Evolutionary conservation across 257 asterid species (phyloP), one percentile per base, ranked within the genome.

Genomic region (Lycium ferocissimum): DNA sequence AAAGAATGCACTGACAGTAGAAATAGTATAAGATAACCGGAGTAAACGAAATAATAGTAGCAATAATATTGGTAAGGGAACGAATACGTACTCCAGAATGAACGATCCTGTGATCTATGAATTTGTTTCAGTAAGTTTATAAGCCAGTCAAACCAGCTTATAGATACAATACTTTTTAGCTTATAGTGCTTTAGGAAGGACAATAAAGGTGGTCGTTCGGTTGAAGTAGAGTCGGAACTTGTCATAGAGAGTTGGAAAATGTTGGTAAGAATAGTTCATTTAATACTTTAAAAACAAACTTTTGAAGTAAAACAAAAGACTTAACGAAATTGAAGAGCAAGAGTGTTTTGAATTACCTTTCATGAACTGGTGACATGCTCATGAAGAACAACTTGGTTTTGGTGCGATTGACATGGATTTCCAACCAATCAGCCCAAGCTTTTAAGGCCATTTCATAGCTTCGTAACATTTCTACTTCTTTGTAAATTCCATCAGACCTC

Each of bases 401-500:
- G 81, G 88, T 87, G 43, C 95, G 93, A 81, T 96, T 89, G 73
- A 96, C 92, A 65, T 96, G 98, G 69, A 93, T 90, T 88, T 94
- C 97, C 89, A 94, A 56, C 99, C 99, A 96, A 56, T 96, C 98
- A 2, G 98, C 88, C 98, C 99, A 94, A 4, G 98, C 93, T 80
- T 85, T 92, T 7, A 94, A 86, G 6, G 98, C 98, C 98, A 94
- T 91, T 86, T 94, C 96, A 26, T 94, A 96, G 91, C 97, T 91
- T 9, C 97, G 96, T 5, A 92, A 86, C 98, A 94, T 94, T 56
- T 89, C 89, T 18, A 94, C 88, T 6, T 94, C 87, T 88, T 96
- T 94, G 91, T 91, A 86, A 73, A 94, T 88, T 47, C 96, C 96
- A 54, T 93, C 94, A 0, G 94, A 85, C 54, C 61, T 87, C 57